Base-by-base conservation (phyloP, 257 asterid genomes). In the Solanum verrucosum region DNA sequence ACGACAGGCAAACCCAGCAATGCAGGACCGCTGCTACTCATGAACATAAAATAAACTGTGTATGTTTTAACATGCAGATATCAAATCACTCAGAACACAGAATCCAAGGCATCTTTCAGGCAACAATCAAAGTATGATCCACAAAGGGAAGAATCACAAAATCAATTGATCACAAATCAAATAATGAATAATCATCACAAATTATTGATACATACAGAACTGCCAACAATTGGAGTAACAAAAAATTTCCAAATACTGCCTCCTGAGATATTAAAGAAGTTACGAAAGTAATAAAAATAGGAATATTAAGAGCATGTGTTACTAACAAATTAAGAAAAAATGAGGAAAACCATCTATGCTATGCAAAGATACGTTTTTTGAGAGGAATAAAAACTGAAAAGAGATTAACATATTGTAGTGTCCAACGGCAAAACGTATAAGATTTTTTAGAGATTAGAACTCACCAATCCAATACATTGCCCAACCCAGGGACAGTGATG, bases 401-500 rank as follows among this genome's bases (percentile, higher is more conserved):
- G 18, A 31, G 37, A 49, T 10, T 35, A 18, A 82, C 29, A 29
- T 18, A 49, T 49, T 29, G 27, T 44, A 29, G 70, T 42, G 44
- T 49, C 21, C 84, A 46, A 82, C 11, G 11, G 70, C 25, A 82
- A 82, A 49, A 37, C 10, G 18, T 83, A 38, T 72, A 44, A 42
- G 34, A 35, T 35, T 34, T 71, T 72, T 87, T 78, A 86, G 42
- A 79, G 71, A 38, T 67, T 88, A 21, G 87, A 73, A 88, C 98
- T 91, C 87, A 97, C 99, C 94, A 91, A 83, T 90, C 99, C 99
- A 86, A 97, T 94, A 29, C 99, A 97, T 87, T 97, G 99, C 84
- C 99, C 99, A 31, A 97, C 97, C 99, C 99, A 97, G 44, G 99
- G 99, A 59, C 99, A 97, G 92, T 97, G 99, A 92, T 97, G 99